Percentiles rank a stretch among this genome's conserved stretches.
These are phyloP conservation scores for Caryopteris hybrid DNA, from an alignment of 305 asterid genomes.

Conservation along the genomic window DNA sequence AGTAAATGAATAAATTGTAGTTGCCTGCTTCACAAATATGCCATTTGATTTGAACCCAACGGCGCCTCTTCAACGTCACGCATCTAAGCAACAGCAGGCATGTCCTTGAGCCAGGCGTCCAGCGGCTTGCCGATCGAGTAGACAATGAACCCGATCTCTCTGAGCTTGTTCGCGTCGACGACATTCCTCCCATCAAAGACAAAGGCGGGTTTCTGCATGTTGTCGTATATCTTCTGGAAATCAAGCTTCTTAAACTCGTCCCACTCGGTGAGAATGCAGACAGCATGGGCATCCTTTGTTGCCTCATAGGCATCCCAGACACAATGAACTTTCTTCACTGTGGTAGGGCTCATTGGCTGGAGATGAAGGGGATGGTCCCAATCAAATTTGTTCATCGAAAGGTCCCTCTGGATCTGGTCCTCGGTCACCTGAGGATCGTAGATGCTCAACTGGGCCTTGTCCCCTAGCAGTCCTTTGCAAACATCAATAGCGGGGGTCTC, in stretches of 20 bases:
- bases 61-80: conserved; percentile 4
- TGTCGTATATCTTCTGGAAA: conserved; percentile 67
- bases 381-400: conserved; percentile 73
- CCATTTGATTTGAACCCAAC: conserved; percentile 19
- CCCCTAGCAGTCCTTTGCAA: conserved; percentile 81
- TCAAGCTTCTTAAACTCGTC: conserved; percentile 81
- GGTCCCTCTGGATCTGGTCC: conserved; percentile 89
- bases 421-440: conserved; percentile 84
- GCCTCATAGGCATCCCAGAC: conserved; percentile 82
- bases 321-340: conserved; percentile 58
- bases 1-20: conserved; percentile 29
- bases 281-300: conserved; percentile 71
- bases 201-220: conserved; percentile 92
- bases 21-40: conserved; percentile 27
- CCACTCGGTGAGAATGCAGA: conserved; percentile 89
- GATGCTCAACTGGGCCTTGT: conserved; percentile 75
- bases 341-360: conserved; percentile 88
- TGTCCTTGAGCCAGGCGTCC: conserved; percentile 92
- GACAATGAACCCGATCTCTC: conserved; percentile 83
- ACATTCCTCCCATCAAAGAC: conserved; percentile 79
- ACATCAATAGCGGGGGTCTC: conserved; percentile 95
- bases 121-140: conserved; percentile 90
- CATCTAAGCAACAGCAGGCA: conserved; percentile 75
- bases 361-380: conserved; percentile 94
- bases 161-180: conserved; percentile 49